These are phyloP conservation scores for Zizania palustris DNA, from an alignment of 202 grass and related monocot species.

Conservation along the genomic window DNA sequence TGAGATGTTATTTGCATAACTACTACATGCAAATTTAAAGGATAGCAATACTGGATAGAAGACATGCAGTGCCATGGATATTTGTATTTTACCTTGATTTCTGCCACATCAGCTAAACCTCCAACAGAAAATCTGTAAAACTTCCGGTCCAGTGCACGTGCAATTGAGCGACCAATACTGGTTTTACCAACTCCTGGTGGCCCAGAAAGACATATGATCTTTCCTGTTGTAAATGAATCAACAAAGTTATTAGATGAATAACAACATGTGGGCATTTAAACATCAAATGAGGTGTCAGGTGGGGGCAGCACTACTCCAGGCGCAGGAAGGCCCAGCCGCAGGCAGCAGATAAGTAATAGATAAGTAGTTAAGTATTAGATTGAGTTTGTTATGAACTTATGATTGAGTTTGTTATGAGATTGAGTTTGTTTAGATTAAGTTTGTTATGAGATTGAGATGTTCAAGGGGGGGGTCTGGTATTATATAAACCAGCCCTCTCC, in stretches of 20 bases:
- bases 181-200: slow-evolving; percentile 99
- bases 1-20: slow-evolving; percentile 39
- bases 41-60: slow-evolving; percentile 22
- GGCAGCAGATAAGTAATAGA: no score
- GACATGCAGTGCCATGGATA: slow-evolving; percentile 30
- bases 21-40: neutral
- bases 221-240: slow-evolving; percentile 64
- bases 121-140: slow-evolving; percentile 99
- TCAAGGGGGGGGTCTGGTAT: no score
- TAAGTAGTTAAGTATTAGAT: no score
- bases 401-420: no score
- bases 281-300: slow-evolving; percentile 6
- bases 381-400: no score
- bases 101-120: slow-evolving; percentile 99
- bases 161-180: slow-evolving; percentile 97
- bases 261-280: neutral
- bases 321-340: no score
- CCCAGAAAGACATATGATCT: slow-evolving; percentile 98
- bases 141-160: slow-evolving; percentile 82
- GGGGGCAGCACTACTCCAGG: no score
- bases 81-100: slow-evolving; percentile 81
- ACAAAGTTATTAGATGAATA: slow-evolving; percentile 38
- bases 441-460: no score
- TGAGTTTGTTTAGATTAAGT: no score
- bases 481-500: no score